Evolutionary conservation across 805 yeast species (phyloP).

Genomic region (Naumovozyma baii): DNA sequence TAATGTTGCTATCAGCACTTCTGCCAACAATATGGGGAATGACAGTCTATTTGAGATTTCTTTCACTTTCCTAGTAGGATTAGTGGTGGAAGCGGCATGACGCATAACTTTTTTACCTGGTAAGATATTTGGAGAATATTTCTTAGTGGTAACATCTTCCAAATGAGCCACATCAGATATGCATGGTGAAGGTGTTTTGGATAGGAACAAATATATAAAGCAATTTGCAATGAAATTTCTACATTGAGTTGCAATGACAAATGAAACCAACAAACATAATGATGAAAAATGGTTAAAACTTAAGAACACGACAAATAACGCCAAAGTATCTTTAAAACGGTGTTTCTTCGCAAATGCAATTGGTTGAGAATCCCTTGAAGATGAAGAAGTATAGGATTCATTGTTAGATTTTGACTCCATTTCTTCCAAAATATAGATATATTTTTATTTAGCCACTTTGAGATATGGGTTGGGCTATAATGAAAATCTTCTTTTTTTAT

Average conservation of each 20-base stretch:
- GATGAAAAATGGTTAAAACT: slow-evolving; percentile 25
- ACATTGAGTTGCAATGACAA: slow-evolving; percentile 21
- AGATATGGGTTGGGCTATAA: too few species aligned
- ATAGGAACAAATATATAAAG: slow-evolving; percentile 22
- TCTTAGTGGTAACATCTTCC: background rate
- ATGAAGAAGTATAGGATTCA: too few species aligned
- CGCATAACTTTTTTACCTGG: background rate
- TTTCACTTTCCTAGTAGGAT: background rate
- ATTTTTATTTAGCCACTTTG: too few species aligned
- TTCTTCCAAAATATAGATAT: too few species aligned
- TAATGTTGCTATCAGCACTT: slow-evolving; percentile 15
- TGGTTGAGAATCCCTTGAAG: background rate
- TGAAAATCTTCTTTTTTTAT: too few species aligned
- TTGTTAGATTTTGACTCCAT: too few species aligned
- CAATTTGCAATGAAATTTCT: slow-evolving; percentile 22
- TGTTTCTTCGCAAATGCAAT: slow-evolving; percentile 17
- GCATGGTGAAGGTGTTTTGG: slow-evolving; percentile 20
- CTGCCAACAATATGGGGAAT: background rate
- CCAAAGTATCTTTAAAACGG: slow-evolving; percentile 26
- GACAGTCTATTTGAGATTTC: background rate
- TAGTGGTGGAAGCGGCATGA: background rate
- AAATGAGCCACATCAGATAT: slow-evolving; percentile 13
- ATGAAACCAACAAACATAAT: slow-evolving; percentile 17
- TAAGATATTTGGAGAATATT: background rate
- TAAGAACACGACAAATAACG: slow-evolving; percentile 25